A percentile compares a stretch with the other conserved stretches of the same genome.
These are phyloP conservation scores for Haematococcus sp. DNA, from an alignment of 139 green algal genomes.

Conservation along the genomic window DNA sequence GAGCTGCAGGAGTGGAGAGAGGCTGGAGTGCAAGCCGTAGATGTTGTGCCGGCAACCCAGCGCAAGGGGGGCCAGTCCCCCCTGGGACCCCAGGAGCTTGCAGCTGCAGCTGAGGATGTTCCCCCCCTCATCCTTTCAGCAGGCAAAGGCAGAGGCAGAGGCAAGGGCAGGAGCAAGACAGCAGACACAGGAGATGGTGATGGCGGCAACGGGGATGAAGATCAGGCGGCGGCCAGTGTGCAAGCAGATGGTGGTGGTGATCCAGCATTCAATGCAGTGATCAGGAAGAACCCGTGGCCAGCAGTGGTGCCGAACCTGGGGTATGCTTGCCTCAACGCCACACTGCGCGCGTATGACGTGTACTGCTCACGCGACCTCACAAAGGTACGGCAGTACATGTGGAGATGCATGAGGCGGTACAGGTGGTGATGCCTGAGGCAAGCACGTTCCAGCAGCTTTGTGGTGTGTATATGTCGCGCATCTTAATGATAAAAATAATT, in stretches of 20 bases:
- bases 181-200: neutral
- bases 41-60: neutral
- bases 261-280: slow-evolving; percentile 8
- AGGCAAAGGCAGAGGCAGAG: neutral
- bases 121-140: neutral
- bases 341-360: slow-evolving; percentile 47
- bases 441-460: too few relatives aligned
- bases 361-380: slow-evolving; percentile 44
- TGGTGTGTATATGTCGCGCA: too few relatives aligned
- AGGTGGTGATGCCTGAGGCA: neutral
- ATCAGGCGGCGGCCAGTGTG: neutral
- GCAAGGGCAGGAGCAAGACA: too few relatives aligned
- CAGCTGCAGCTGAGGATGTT: neutral
- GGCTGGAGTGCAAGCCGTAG: neutral
- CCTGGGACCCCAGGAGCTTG: neutral
- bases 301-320: slow-evolving; percentile 57
- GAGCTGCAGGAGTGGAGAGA: neutral
- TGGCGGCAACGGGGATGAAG: neutral
- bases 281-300: slow-evolving; percentile 4
- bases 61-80: too few relatives aligned
- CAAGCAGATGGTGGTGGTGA: neutral
- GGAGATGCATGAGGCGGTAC: neutral
- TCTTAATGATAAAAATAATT: too few relatives aligned
- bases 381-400: neutral
- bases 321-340: slow-evolving; percentile 68